Percentiles rank a stretch among this genome's conserved stretches.
Evolutionary conservation across 73 alveolate genomes (phyloP).

Genomic region (Paramecium biaurelia): DNA sequence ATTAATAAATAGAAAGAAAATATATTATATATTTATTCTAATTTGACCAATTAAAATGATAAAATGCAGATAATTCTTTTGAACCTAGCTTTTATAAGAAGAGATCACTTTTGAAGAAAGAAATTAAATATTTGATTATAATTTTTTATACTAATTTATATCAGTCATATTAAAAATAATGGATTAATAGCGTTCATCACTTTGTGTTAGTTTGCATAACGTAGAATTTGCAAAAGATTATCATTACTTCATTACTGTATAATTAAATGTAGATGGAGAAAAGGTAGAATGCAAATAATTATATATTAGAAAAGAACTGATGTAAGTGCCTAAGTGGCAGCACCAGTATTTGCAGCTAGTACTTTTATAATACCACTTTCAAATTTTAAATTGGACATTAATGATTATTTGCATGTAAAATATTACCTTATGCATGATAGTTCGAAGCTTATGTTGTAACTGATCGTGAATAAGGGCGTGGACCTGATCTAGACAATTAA

Average conservation of each 20-base stretch:
- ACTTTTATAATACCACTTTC: constrained; percentile 93
- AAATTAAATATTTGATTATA: no score
- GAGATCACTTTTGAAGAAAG: no score
- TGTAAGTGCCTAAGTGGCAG: constrained; percentile 92
- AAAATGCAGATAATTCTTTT: no score
- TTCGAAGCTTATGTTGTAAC: constrained; percentile 96
- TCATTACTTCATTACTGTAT: constrained; percentile 94
- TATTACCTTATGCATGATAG: constrained; percentile 56
- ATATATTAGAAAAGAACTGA: constrained; percentile 89
- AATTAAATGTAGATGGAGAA: constrained; percentile 96
- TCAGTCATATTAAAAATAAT: background rate
- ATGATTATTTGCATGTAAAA: constrained; percentile 64
- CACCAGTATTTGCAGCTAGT: constrained; percentile 96
- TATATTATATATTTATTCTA: no score
- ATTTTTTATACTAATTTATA: background rate
- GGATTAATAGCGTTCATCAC: constrained; percentile 49
- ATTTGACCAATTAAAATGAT: no score
- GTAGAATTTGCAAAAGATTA: constrained; percentile 96
- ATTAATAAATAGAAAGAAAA: no score
- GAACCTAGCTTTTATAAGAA: no score
- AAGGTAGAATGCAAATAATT: constrained; percentile 61
- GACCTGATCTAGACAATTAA: constrained; percentile 81
- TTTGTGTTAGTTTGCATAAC: constrained; percentile 43
- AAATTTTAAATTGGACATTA: constrained; percentile 79
- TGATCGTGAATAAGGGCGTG: constrained; percentile 88